Conservation (phyloP, 2,329 filamentous ascomycete genomes). For the Alternaria sp. region DNA sequence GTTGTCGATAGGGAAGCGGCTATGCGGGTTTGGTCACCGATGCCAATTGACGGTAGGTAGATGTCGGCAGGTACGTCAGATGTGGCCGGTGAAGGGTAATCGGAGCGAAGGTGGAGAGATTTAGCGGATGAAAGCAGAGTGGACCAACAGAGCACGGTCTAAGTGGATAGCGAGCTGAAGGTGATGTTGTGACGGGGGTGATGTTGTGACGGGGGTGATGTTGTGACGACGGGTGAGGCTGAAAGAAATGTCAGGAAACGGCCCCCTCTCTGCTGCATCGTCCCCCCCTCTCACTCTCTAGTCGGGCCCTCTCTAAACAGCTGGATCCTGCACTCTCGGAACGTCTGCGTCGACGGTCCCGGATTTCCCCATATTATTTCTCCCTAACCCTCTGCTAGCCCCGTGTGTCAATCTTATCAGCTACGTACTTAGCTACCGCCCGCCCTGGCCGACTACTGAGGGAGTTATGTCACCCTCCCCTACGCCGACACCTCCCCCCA, state of each 20-base stretch:
- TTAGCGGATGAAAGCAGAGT: not conserved
- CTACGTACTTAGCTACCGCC: slow-evolving; percentile 1
- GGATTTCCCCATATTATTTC: slow-evolving; percentile 28
- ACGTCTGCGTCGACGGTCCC: slow-evolving; percentile 10
- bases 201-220: too few relatives aligned
- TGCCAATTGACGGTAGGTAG: slow-evolving; percentile 1
- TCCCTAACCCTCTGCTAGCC: slow-evolving; percentile 15
- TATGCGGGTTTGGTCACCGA: slow-evolving; percentile 1
- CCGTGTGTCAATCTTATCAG: slow-evolving; percentile 12
- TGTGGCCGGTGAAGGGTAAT: not conserved
- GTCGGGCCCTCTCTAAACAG: not conserved
- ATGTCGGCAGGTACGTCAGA: not conserved
- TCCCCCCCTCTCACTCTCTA: not conserved
- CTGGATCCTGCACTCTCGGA: slow-evolving; percentile 18
- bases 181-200: not conserved
- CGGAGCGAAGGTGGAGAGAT: not conserved
- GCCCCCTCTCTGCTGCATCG: slow-evolving; percentile 16
- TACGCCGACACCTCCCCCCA: slow-evolving; percentile 20
- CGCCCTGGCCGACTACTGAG: slow-evolving; percentile 4
- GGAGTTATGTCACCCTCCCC: slow-evolving; percentile 29
- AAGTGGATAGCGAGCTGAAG: not conserved
- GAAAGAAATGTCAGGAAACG: slow-evolving; percentile 16
- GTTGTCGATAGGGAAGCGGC: slow-evolving; percentile 4
- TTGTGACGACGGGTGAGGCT: slow-evolving; percentile 15
- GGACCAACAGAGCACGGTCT: not conserved